phyloP scores from a whole-genome alignment of 2,329 filamentous ascomycete genomes.

The Monilinia polystroma region DNA sequence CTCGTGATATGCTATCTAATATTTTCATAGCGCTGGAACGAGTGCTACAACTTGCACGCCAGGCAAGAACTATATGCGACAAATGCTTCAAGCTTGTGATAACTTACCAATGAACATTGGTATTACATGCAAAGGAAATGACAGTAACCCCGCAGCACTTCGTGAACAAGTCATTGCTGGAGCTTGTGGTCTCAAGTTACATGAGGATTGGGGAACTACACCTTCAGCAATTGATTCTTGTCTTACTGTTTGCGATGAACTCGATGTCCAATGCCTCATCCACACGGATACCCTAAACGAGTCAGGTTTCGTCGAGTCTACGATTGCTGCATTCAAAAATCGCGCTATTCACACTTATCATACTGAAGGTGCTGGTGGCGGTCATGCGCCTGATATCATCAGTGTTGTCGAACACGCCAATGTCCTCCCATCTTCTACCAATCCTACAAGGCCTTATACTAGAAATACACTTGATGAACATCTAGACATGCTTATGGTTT shows the following conservation, averaged over 20 bases:
- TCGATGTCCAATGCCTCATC: conserved; percentile 90
- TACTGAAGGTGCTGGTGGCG: conserved; percentile 91
- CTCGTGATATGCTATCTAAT: conserved; percentile 22
- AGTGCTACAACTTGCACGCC: conserved; percentile 94
- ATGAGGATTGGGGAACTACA: conserved; percentile 94
- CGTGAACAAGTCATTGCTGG: conserved; percentile 80
- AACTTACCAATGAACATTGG: conserved; percentile 80
- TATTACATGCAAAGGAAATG: conserved; percentile 92
- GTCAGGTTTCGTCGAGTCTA: conserved; percentile 93
- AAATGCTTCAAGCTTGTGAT: conserved; percentile 90
- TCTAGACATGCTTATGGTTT: conserved; percentile 98
- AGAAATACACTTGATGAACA: conserved; percentile 93
- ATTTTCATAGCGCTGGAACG: conserved; percentile 66
- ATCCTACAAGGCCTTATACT: conserved; percentile 88
- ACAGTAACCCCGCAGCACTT: conserved; percentile 67
- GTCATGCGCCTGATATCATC: conserved; percentile 95
- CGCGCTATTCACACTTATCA: conserved; percentile 96
- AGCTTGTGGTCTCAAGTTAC: conserved; percentile 86
- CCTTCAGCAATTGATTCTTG: conserved; percentile 90
- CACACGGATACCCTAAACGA: conserved; percentile 97
- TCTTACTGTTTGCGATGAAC: conserved; percentile 80
- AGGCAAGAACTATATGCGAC: conserved; percentile 74
- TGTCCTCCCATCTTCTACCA: conserved; percentile 86
- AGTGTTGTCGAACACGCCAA: conserved; percentile 85
- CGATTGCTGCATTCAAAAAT: conserved; percentile 78